Evolutionary conservation across 2,329 filamentous ascomycete species (phyloP).

Genomic region (Coniella vitis): DNA sequence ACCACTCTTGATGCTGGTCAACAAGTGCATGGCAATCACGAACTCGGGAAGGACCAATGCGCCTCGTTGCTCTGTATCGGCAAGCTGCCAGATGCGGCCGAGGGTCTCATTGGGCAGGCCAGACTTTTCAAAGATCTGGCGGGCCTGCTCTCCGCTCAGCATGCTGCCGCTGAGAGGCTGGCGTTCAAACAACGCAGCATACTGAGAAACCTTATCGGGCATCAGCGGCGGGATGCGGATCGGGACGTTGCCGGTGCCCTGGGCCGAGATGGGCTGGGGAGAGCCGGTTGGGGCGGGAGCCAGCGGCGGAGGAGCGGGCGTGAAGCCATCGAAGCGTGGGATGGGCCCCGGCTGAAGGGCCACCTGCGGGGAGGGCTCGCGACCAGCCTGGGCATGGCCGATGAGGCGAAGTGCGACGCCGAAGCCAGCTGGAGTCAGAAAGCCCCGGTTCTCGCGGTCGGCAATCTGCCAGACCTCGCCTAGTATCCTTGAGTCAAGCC

Average conservation of each 20-base stretch:
- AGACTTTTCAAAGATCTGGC: conserved; percentile 91
- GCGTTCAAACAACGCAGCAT: conserved; percentile 82
- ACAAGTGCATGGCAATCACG: conserved; percentile 94
- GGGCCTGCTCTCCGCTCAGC: conserved; percentile 79
- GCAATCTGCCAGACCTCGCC: conserved; percentile 99
- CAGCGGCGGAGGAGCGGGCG: conserved; percentile 39
- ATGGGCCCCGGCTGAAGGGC: conserved; percentile 83
- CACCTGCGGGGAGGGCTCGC: conserved; percentile 72
- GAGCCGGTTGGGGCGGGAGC: conserved; percentile 32
- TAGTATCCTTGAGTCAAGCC: conserved; percentile 74
- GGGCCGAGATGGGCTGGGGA: conserved; percentile 36
- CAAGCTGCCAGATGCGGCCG: conserved; percentile 92
- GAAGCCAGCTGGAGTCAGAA: conserved; percentile 88
- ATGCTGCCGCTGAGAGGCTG: conserved; percentile 68
- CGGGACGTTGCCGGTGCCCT: conserved; percentile 56
- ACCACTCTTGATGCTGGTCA: conserved; percentile 85
- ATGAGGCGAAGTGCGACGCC: conserved; percentile 89
- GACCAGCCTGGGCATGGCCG: conserved; percentile 86
- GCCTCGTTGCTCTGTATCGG: conserved; percentile 88
- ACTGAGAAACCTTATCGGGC: conserved; percentile 84
- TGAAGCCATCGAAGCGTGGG: conserved; percentile 82
- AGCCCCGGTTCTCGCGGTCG: conserved; percentile 90
- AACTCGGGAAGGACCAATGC: conserved; percentile 85
- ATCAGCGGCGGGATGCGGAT: conserved; percentile 85
- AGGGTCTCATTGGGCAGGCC: conserved; percentile 82